Conservation (phyloP, 345 rosid genomes). For the Acer campestre region DNA sequence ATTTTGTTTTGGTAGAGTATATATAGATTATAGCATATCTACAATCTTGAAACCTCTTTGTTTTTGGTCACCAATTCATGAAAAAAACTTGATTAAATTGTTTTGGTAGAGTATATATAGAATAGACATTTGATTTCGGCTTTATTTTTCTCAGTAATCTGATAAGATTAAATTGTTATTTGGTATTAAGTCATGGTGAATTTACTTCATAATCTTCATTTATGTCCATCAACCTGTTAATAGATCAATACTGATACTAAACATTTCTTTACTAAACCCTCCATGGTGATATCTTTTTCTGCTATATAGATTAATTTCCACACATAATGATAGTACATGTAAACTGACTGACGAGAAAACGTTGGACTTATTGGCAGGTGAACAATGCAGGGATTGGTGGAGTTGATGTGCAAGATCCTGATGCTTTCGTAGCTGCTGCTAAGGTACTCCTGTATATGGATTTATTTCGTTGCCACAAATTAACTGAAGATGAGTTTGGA, state of each 20-base stretch:
- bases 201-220: neutral
- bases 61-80: neutral
- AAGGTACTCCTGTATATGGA: slow-evolving; percentile 20
- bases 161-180: no score
- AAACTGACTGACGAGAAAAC: neutral
- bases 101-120: no score
- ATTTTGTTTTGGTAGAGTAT: neutral
- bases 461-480: neutral
- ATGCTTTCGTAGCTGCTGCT: slow-evolving; percentile 27
- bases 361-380: slow-evolving; percentile 31
- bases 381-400: slow-evolving; percentile 58
- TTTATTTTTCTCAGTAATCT: no score
- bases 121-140: no score
- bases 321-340: neutral
- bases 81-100: neutral
- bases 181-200: neutral
- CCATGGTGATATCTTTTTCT: neutral
- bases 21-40: neutral
- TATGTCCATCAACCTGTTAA: neutral
- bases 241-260: neutral
- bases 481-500: neutral
- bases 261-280: neutral
- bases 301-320: neutral
- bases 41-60: neutral
- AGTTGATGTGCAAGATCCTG: slow-evolving; percentile 13